Percentiles rank a stretch among this genome's conserved stretches.
phyloP scores from a whole-genome alignment of 805 yeast genomes.

The Wickerhamiella lipophila region DNA sequence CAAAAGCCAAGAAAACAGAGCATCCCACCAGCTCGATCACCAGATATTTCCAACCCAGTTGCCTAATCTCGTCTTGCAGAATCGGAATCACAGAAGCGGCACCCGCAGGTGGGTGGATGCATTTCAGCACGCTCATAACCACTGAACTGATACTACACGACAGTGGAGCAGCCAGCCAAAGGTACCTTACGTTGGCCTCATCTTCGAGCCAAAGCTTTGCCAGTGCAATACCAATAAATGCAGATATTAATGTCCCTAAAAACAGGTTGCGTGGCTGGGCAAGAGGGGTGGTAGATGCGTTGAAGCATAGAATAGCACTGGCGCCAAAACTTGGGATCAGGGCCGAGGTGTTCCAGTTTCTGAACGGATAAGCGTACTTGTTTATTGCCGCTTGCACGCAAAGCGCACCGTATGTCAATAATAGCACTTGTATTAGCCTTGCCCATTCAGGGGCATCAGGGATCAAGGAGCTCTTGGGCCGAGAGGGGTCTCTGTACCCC shows the following conservation, averaged over 20 bases:
- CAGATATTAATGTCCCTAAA: slow-evolving; percentile 42
- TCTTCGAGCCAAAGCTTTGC: slow-evolving; percentile 41
- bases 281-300: slow-evolving; percentile 42
- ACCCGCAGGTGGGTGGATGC: slow-evolving; percentile 63
- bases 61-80: slow-evolving; percentile 34
- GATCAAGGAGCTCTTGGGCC: slow-evolving; percentile 6
- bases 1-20: slow-evolving; percentile 37
- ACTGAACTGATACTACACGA: slow-evolving; percentile 44
- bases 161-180: slow-evolving; percentile 48
- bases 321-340: slow-evolving; percentile 39
- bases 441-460: slow-evolving; percentile 9
- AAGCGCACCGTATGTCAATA: slow-evolving; percentile 25
- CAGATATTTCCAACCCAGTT: slow-evolving; percentile 54
- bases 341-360: slow-evolving; percentile 19
- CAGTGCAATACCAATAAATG: slow-evolving; percentile 43
- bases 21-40: slow-evolving; percentile 42
- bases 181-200: slow-evolving; percentile 32
- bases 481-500: slow-evolving; percentile 17
- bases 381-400: slow-evolving; percentile 20
- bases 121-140: slow-evolving; percentile 40
- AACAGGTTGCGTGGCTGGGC: slow-evolving; percentile 53
- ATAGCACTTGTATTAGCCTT: slow-evolving; percentile 15
- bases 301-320: slow-evolving; percentile 46
- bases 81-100: slow-evolving; percentile 52
- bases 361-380: slow-evolving; percentile 21